Evolutionary conservation across 225 moss, liverwort and hornwort genomes (phyloP).

Genomic region (Physcomitrium patens): DNA sequence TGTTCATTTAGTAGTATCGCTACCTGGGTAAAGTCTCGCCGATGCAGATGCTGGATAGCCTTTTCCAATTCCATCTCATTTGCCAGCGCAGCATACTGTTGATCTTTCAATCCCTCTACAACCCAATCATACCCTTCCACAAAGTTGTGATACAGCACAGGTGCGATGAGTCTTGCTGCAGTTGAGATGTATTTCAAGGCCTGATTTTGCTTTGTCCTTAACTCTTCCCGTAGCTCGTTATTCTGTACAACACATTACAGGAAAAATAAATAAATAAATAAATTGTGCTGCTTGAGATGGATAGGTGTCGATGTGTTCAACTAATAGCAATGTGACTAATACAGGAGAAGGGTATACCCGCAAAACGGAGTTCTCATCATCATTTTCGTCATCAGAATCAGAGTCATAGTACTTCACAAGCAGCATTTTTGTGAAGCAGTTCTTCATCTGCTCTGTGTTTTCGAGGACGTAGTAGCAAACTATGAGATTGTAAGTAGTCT

Average conservation of each 20-base stretch:
- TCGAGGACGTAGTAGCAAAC: slow-evolving; percentile 76
- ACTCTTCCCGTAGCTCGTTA: slow-evolving; percentile 66
- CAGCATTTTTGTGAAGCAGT: slow-evolving; percentile 87
- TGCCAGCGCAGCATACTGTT: slow-evolving; percentile 69
- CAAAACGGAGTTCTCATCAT: slow-evolving; percentile 55
- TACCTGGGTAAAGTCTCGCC: slow-evolving; percentile 76
- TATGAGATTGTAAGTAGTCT: slow-evolving; percentile 82
- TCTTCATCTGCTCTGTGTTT: slow-evolving; percentile 76
- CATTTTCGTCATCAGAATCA: slow-evolving; percentile 75
- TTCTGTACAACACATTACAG: slow-evolving; percentile 45
- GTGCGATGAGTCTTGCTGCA: slow-evolving; percentile 82
- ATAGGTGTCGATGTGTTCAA: background rate
- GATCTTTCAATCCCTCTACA: slow-evolving; percentile 84
- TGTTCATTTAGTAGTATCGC: background rate
- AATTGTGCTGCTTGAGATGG: background rate
- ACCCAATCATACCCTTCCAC: slow-evolving; percentile 90
- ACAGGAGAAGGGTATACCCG: slow-evolving; percentile 43
- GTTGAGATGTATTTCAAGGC: slow-evolving; percentile 76
- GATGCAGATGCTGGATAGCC: slow-evolving; percentile 81
- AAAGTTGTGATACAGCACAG: slow-evolving; percentile 62
- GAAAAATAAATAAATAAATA: background rate
- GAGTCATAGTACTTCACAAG: slow-evolving; percentile 78
- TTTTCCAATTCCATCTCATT: slow-evolving; percentile 96
- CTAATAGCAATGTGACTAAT: background rate
- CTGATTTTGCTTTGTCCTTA: slow-evolving; percentile 64